Percentiles rank a stretch among this genome's conserved stretches.
These are phyloP conservation scores for Fistulifera pelliculosa DNA, from an alignment of 108 stramenopile genomes.

Conservation along the genomic window DNA sequence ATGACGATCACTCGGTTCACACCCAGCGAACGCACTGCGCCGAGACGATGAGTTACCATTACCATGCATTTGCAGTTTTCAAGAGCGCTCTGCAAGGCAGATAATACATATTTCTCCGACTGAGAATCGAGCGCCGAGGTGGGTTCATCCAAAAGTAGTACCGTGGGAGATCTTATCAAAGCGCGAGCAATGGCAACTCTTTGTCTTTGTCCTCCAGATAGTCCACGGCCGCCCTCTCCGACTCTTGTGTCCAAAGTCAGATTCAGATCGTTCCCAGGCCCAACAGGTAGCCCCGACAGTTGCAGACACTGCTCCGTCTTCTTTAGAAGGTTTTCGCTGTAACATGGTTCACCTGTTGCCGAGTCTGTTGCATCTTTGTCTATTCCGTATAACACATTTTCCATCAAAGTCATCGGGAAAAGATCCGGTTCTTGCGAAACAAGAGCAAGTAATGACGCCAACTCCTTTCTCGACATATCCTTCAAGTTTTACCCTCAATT, in stretches of 20 bases:
- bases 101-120: constrained; percentile 64
- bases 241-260: constrained; percentile 80
- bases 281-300: constrained; percentile 60
- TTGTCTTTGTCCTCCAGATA: constrained; percentile 90
- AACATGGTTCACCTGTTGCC: constrained; percentile 50
- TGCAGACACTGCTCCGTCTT: constrained; percentile 40
- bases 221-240: constrained; percentile 86
- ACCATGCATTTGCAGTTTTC: constrained; percentile 67
- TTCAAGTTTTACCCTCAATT: constrained; percentile 75
- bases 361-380: constrained; percentile 58
- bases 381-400: constrained; percentile 88
- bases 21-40: constrained; percentile 70
- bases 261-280: constrained; percentile 64
- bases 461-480: constrained; percentile 63
- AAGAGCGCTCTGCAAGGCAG: constrained; percentile 54
- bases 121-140: constrained; percentile 79
- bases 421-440: constrained; percentile 89
- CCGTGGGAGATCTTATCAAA: constrained; percentile 64
- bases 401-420: constrained; percentile 82
- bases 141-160: constrained; percentile 88
- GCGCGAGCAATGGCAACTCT: constrained; percentile 92
- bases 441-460: constrained; percentile 58
- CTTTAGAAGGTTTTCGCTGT: constrained; percentile 46
- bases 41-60: constrained; percentile 84
- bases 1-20: constrained; percentile 90